Evolutionary conservation across 345 rosid species (phyloP), one percentile per base, ranked within the genome.

Genomic region (Aethionema arabicum): DNA sequence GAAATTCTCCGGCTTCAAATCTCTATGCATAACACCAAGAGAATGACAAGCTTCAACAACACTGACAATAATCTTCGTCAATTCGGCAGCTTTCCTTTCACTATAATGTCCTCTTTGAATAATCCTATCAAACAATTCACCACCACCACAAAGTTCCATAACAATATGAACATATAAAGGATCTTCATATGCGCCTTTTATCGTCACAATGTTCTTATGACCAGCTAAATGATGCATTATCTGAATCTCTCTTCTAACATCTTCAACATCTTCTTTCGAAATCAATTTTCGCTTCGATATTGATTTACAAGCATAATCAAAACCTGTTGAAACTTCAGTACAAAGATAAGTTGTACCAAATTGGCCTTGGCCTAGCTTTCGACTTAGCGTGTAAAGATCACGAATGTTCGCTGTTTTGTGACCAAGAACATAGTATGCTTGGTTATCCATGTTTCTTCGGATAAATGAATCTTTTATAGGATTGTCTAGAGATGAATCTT

Each of bases 141-240:
- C 99, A 0, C 99, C 97, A 7, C 83, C 83, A 62, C 99, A 93
- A 58, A 93, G 80, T 85, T 93, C 99, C 99, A 93, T 93, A 13
- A 93, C 97, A 38, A 93, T 93, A 61, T 93, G 97, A 40, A 90
- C 95, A 65, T 79, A 85, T 37, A 93, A 68, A 10, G 87, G 41
- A 49, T 93, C 99, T 76, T 93, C 99, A 33, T 90, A 93, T 32
- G 99, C 97, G 56, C 99, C 97, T 80, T 87, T 93, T 14, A 93
- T 93, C 0, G 92, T 90, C 41, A 93, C 97, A 68, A 93, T 90
- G 52, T 90, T 87, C 71, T 78, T 83, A 72, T 93, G 97, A 69
- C 99, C 97, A 0, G 99, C 99, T 83, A 93, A 85, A 77, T 93
- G 99, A 56, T 93, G 99, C 99, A 93, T 93, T 73, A 90, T 93